A percentile compares a stretch with the other conserved stretches of the same genome.
Conservation (phyloP, 2,329 filamentous ascomycete species). For the Fusarium beomiforme region DNA sequence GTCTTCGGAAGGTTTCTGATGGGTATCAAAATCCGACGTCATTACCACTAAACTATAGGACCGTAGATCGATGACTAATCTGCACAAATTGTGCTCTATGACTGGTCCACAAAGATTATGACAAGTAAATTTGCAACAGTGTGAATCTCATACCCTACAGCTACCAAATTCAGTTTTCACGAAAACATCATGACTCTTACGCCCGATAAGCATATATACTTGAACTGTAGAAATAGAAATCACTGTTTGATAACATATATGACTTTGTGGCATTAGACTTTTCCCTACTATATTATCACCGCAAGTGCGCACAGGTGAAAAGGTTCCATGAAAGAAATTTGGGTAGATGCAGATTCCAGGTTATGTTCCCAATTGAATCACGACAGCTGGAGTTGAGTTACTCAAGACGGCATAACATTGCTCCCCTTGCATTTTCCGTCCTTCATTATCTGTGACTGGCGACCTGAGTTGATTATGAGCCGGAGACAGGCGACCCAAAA, state of each 20-base stretch:
- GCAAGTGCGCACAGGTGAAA: too few species aligned
- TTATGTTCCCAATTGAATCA: too few species aligned
- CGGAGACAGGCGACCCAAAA: neutral
- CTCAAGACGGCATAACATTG: too few species aligned
- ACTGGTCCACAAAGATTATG: fast-evolving
- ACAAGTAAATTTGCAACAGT: fast-evolving
- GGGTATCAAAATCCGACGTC: slow-evolving; percentile 26
- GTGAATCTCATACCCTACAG: neutral
- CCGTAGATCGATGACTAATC: slow-evolving; percentile 15
- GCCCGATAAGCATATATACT: too few species aligned
- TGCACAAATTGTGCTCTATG: fast-evolving
- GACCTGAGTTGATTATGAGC: neutral
- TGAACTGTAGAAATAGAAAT: too few species aligned
- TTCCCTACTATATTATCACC: too few species aligned
- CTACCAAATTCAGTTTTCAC: fast-evolving
- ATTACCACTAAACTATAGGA: slow-evolving; percentile 34
- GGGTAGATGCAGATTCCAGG: too few species aligned
- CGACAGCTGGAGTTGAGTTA: too few species aligned
- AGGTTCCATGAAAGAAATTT: too few species aligned
- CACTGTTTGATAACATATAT: too few species aligned
- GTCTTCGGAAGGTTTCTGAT: slow-evolving; percentile 17
- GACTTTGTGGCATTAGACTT: too few species aligned
- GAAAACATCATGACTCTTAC: fast-evolving
- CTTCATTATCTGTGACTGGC: neutral
- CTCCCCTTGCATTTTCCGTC: neutral